Evolutionary conservation across 192 early-diverging fungal genomes (phyloP).

Genomic region (Umbelopsis vinacea): DNA sequence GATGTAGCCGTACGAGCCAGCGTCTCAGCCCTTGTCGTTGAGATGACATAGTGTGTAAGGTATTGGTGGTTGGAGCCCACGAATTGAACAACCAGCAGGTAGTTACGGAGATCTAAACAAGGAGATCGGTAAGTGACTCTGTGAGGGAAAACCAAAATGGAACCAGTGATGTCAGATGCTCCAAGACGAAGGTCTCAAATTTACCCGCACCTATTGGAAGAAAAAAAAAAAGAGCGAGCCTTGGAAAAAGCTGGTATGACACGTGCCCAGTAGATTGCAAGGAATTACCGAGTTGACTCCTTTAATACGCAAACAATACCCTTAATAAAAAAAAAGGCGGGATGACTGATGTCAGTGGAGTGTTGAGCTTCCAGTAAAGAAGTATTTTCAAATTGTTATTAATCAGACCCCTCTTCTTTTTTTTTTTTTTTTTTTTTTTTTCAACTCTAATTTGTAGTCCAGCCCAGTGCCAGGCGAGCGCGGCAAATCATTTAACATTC

Average conservation of each 20-base stretch:
- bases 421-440: constrained; percentile 16
- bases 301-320: background rate
- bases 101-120: background rate
- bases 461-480: background rate
- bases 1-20: constrained; percentile 10
- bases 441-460: background rate
- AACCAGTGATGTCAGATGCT: constrained; percentile 1
- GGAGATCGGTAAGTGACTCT: background rate
- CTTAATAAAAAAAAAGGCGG: background rate
- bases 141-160: background rate
- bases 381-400: background rate
- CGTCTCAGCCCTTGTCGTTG: background rate
- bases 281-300: background rate
- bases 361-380: background rate
- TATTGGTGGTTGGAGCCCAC: background rate
- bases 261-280: constrained; percentile 1
- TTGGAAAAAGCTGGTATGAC: background rate
- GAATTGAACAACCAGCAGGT: background rate
- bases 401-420: too few species aligned
- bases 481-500: constrained; percentile 8
- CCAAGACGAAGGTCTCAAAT: constrained; percentile 13
- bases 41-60: constrained; percentile 9
- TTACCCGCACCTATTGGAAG: constrained; percentile 12
- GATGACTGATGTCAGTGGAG: background rate
- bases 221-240: constrained; percentile 2